Base-by-base conservation (phyloP, 106 monocot genomes). In the Dendrobium nobile region DNA sequence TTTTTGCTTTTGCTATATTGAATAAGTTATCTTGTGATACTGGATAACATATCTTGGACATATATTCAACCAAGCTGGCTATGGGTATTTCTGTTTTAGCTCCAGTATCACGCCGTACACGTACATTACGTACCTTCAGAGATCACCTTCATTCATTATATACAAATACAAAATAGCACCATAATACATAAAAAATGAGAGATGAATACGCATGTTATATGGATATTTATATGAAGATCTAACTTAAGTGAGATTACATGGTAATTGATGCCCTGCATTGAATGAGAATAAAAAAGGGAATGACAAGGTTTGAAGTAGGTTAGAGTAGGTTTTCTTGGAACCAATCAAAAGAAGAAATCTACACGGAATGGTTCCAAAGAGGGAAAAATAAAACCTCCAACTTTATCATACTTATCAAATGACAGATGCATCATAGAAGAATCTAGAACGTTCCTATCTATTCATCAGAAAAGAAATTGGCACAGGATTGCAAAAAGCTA, bases 31-130 rank as follows among this genome's bases (percentile, higher is more conserved):
- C 86, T 8, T 98, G 97, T 31, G 47, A 98, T 85, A 73, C 47
- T 81, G 1, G 48, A 77, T 40, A 98, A 79, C 77, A 91, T 68
- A 6, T 88, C 89, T 72, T 85, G 88, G 16, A 98, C 88, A 27
- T 87, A n/a, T n/a, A 42, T 41, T 94, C 91, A 77, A 88, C 89
- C 81, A 98, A 83, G 77, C 77, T 51, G 15, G 33, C 82, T 73
- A 89, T 80, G 18, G 87, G 80, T 82, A 98, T 82, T 20, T 98
- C 94, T 41, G 58, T 55, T 79, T 98, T 98, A 54, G 80, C 74
- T 77, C 97, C 97, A 86, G 89, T 91, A 80, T 98, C 97, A 82
- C 97, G 92, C 2, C 97, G 84, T 59, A 98, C n/a, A n/a, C n/a
- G n/a, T n/a, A n/a, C 94, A 84, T 87, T 80, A 55, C 94, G 89